Evolutionary conservation across 2,329 filamentous ascomycete genomes (phyloP).

Genomic region (Westerdykella sp.): DNA sequence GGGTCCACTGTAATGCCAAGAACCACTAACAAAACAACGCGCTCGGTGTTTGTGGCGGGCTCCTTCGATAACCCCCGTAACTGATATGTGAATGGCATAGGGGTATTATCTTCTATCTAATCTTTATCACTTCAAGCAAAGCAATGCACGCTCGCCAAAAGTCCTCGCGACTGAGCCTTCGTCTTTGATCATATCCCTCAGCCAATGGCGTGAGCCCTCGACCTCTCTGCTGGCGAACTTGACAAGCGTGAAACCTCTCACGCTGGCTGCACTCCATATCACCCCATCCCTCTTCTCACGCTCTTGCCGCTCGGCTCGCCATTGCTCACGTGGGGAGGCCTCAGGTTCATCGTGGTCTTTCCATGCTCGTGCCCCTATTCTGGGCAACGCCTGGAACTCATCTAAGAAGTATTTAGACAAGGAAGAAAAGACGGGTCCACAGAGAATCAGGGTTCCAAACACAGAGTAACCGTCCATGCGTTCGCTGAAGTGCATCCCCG

Average conservation of each 20-base stretch:
- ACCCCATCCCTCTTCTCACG: constrained; percentile 47
- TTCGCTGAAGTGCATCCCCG: constrained; percentile 30
- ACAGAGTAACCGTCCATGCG: constrained; percentile 70
- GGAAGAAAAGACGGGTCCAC: constrained; percentile 61
- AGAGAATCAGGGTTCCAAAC: constrained; percentile 78
- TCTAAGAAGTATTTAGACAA: constrained; percentile 69
- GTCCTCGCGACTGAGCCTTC: constrained; percentile 64
- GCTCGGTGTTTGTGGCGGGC: too few relatives aligned
- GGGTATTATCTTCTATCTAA: too few relatives aligned
- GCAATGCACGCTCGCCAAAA: constrained; percentile 75
- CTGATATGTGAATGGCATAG: too few relatives aligned
- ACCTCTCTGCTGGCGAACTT: constrained; percentile 83
- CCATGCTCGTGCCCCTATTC: constrained; percentile 80
- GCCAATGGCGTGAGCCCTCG: constrained; percentile 74
- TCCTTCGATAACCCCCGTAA: too few relatives aligned
- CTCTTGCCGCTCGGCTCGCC: constrained; percentile 48
- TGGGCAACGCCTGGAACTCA: constrained; percentile 71
- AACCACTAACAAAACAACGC: too few relatives aligned
- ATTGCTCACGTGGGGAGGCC: constrained; percentile 40
- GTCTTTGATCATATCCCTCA: constrained; percentile 64
- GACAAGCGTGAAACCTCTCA: constrained; percentile 69
- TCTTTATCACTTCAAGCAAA: constrained; percentile 50
- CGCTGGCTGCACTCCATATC: constrained; percentile 35
- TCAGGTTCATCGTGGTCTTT: constrained; percentile 38
- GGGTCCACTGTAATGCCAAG: too few relatives aligned